Conservation (phyloP, 371 early-diverging fungal genomes). For the Rhizopus arrhizus region DNA sequence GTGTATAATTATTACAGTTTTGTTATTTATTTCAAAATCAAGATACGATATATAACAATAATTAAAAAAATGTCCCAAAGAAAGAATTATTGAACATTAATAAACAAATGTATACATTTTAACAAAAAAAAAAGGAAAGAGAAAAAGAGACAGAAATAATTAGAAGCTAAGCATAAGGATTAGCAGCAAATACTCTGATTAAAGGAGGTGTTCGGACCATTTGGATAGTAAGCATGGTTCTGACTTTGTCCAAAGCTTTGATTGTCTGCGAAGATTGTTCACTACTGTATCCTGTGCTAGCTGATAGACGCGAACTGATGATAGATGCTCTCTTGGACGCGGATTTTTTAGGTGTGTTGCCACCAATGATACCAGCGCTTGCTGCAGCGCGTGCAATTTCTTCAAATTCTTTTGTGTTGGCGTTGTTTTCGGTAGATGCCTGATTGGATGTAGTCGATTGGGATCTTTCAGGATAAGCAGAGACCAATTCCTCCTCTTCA, state of each 20-base stretch:
- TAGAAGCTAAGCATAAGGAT: constrained; percentile 47
- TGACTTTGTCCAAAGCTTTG: constrained; percentile 61
- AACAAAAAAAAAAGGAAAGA: background rate
- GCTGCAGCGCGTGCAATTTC: constrained; percentile 19
- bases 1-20: too few relatives aligned
- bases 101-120: constrained; percentile 2
- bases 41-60: too few relatives aligned
- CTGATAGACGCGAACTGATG: constrained; percentile 38
- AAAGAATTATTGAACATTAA: background rate
- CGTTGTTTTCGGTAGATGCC: constrained; percentile 51
- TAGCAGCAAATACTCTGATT: constrained; percentile 65
- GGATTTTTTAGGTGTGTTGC: constrained; percentile 13
- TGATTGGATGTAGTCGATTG: constrained; percentile 31
- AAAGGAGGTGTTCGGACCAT: constrained; percentile 71
- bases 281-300: constrained; percentile 42
- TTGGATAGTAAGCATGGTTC: constrained; percentile 66
- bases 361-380: constrained; percentile 14
- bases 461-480: constrained; percentile 28
- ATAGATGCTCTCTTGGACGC: constrained; percentile 39
- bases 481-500: constrained; percentile 42
- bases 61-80: background rate
- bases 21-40: too few relatives aligned
- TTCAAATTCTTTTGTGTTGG: constrained; percentile 17
- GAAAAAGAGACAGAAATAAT: background rate
- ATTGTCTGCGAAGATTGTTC: constrained; percentile 63